phyloP scores from a whole-genome alignment of 257 asterid genomes.

The Solanum paucissectum region DNA sequence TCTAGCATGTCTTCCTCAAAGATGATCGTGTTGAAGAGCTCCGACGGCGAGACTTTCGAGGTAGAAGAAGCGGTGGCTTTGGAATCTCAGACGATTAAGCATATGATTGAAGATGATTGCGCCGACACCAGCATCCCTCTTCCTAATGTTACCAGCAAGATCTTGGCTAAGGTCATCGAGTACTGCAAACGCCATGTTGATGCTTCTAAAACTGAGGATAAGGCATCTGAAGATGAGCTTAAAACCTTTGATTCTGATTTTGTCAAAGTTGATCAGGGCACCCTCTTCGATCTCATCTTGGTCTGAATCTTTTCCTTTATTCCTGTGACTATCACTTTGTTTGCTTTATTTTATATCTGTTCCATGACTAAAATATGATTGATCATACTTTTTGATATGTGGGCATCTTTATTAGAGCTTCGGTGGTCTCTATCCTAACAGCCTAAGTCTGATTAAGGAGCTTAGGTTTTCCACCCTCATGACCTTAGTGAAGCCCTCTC shows the following conservation, averaged over 20 bases:
- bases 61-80: constrained; percentile 42
- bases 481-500: background rate
- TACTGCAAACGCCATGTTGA: background rate
- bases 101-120: constrained; percentile 39
- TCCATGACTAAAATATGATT: background rate
- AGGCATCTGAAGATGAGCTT: background rate
- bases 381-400: background rate
- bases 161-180: background rate
- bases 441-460: background rate
- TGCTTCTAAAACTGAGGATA: background rate
- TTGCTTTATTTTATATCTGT: background rate
- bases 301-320: background rate
- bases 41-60: constrained; percentile 48
- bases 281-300: background rate
- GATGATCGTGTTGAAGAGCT: background rate
- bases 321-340: background rate
- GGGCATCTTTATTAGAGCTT: background rate
- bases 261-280: background rate
- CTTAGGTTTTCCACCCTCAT: background rate
- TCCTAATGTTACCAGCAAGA: background rate
- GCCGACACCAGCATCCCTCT: constrained; percentile 14
- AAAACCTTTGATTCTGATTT: background rate
- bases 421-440: background rate
- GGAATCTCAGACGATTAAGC: constrained; percentile 41
- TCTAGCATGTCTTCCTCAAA: background rate